Conservation (phyloP, 2,329 filamentous ascomycete species). For the Cladosporium phlei region DNA sequence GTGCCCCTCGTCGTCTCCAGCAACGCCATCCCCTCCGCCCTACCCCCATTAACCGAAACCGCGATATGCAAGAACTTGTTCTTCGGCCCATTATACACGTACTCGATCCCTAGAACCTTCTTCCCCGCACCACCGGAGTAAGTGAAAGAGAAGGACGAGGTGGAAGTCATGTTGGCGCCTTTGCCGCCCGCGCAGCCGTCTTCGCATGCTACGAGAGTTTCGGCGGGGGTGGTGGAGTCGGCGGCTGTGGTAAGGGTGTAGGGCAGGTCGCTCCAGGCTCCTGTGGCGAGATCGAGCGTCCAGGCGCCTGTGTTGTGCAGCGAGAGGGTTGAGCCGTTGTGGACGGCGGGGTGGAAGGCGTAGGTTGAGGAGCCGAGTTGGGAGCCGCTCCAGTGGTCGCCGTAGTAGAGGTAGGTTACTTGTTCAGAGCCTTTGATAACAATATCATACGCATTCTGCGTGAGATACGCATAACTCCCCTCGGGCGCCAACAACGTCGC, state of each 20-base stretch:
- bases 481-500: conserved; percentile 56
- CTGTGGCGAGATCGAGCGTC: conserved; percentile 22
- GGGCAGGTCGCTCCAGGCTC: conserved; percentile 21
- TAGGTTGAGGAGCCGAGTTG: conserved; percentile 43
- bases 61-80: conserved; percentile 22
- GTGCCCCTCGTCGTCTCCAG: conserved; percentile 21
- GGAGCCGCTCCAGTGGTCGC: conserved; percentile 60
- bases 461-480: conserved; percentile 55
- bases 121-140: conserved; percentile 18
- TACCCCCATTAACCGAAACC: conserved; percentile 19
- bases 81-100: conserved; percentile 23
- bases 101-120: conserved; percentile 22
- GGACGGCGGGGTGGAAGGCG: conserved; percentile 25
- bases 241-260: conserved; percentile 20
- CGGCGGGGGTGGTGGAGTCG: conserved; percentile 18
- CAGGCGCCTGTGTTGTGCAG: conserved; percentile 25
- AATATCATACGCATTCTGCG: conserved; percentile 59
- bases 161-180: conserved; percentile 21
- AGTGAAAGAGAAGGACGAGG: conserved; percentile 20
- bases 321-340: conserved; percentile 17
- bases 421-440: conserved; percentile 38
- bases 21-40: conserved; percentile 18
- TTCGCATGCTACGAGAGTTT: conserved; percentile 17
- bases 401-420: conserved; percentile 52
- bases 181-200: conserved; percentile 19